A percentile compares a stretch with the other conserved stretches of the same genome.
Evolutionary conservation across 202 grass and related monocot species (phyloP).

Genomic region (Alloteropsis angusta): DNA sequence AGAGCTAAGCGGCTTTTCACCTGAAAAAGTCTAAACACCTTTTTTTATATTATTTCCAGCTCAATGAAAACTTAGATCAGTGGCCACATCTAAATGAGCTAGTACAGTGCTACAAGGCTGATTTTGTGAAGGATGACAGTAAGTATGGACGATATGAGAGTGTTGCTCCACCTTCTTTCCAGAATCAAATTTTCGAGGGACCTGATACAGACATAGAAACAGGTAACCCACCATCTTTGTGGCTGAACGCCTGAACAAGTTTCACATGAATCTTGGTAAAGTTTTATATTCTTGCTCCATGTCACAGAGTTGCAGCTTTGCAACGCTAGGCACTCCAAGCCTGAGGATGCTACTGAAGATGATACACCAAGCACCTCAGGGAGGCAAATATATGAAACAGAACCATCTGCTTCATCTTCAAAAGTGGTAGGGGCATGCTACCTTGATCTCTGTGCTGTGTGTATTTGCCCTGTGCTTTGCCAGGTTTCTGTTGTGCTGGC

Average conservation of each 20-base stretch:
- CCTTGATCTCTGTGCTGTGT: conserved; percentile 9
- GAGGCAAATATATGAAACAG: conserved; percentile 57
- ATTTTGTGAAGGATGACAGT: conserved; percentile 80
- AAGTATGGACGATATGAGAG: conserved; percentile 87
- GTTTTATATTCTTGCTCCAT: conserved; percentile 19
- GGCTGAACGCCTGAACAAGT: not conserved
- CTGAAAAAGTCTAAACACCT: not conserved
- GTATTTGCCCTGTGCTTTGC: conserved; percentile 18
- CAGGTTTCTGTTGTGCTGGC: not conserved
- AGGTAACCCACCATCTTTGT: conserved; percentile 37
- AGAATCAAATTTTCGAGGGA: conserved; percentile 96
- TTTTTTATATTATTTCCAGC: conserved; percentile 29
- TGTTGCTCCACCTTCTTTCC: conserved; percentile 49
- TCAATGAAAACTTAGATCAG: conserved; percentile 93
- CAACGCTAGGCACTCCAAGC: conserved; percentile 63
- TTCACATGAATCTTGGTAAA: not conserved
- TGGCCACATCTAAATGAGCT: conserved; percentile 97
- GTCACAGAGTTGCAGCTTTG: conserved; percentile 76
- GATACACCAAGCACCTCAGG: conserved; percentile 89
- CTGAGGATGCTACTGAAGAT: conserved; percentile 57
- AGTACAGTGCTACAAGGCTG: conserved; percentile 83
- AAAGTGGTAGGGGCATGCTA: conserved; percentile 45
- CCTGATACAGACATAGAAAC: conserved; percentile 95
- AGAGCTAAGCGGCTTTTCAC: not conserved
- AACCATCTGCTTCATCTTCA: conserved; percentile 38